Evolutionary conservation across 179 eudicot genomes (phyloP).

Genomic region (Nepenthes alata): DNA sequence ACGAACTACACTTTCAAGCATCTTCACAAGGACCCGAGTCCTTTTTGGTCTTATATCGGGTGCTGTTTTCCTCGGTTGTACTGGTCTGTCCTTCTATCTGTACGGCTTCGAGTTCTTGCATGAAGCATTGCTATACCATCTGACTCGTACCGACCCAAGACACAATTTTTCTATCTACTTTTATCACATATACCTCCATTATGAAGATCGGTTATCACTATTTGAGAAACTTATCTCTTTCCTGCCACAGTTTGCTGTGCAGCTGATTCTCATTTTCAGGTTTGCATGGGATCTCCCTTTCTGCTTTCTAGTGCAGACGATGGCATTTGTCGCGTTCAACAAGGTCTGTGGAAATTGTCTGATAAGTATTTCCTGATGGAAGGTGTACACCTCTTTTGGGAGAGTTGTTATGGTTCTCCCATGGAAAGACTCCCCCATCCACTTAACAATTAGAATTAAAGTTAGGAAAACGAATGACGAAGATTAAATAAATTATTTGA

Average conservation of each 20-base stretch:
- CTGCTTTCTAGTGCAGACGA: slow-evolving; percentile 77
- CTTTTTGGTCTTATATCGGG: slow-evolving; percentile 70
- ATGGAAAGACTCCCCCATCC: too few relatives aligned
- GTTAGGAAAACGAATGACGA: too few relatives aligned
- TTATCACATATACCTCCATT: slow-evolving; percentile 86
- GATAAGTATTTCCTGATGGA: too few relatives aligned
- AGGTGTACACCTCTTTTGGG: too few relatives aligned
- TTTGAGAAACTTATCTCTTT: slow-evolving; percentile 78
- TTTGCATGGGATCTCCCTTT: slow-evolving; percentile 78
- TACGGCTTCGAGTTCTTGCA: slow-evolving; percentile 84
- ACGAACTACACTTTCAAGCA: slow-evolving; percentile 27
- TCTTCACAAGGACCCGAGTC: slow-evolving; percentile 48
- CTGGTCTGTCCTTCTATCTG: slow-evolving; percentile 57
- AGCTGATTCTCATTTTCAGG: slow-evolving; percentile 54
- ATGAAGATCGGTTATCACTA: slow-evolving; percentile 48
- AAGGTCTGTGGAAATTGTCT: slow-evolving; percentile 37
- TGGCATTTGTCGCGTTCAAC: slow-evolving; percentile 93
- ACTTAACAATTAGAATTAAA: too few relatives aligned
- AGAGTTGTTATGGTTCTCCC: too few relatives aligned
- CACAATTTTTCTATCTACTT: slow-evolving; percentile 93
- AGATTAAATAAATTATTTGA: too few relatives aligned
- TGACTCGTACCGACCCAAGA: slow-evolving; percentile 91
- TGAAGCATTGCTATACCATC: slow-evolving; percentile 89
- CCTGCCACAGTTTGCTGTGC: slow-evolving; percentile 83
- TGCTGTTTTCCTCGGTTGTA: slow-evolving; percentile 51